A percentile compares a stretch with the other conserved stretches of the same genome.
These are phyloP conservation scores for Coemansia sp. DNA, from an alignment of 192 early-diverging fungal genomes.

Conservation along the genomic window DNA sequence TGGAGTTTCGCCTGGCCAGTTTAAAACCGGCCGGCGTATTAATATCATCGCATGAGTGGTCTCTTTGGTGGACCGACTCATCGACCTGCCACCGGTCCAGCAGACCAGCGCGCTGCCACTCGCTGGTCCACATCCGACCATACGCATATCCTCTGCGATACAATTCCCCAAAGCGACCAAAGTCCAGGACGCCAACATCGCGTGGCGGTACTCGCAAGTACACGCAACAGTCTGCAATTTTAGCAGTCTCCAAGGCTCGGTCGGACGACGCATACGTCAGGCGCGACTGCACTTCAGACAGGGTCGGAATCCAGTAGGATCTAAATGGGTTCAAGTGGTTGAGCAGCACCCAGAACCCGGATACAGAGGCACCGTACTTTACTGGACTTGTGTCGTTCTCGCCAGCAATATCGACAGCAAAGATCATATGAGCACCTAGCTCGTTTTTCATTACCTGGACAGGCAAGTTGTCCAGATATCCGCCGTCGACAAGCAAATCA, in stretches of 20 bases:
- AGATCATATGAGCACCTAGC: conserved; percentile 83
- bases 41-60: not conserved
- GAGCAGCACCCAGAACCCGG: conserved; percentile 88
- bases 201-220: conserved; percentile 88
- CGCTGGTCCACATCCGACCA: conserved; percentile 70
- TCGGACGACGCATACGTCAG: conserved; percentile 93
- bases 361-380: conserved; percentile 85
- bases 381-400: conserved; percentile 94
- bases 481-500: conserved; percentile 96
- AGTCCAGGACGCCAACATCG: conserved; percentile 85
- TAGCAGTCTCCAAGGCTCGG: conserved; percentile 85
- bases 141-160: conserved; percentile 83
- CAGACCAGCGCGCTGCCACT: conserved; percentile 77
- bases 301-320: conserved; percentile 72
- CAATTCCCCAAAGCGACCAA: conserved; percentile 88
- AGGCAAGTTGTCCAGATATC: conserved; percentile 97
- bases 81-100: conserved; percentile 51
- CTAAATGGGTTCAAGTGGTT: conserved; percentile 81
- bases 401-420: conserved; percentile 92
- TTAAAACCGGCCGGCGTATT: conserved; percentile 7
- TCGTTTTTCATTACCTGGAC: conserved; percentile 76
- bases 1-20: conserved; percentile 39
- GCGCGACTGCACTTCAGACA: conserved; percentile 93
- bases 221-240: conserved; percentile 72
- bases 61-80: not conserved